Percentiles rank a stretch among this genome's conserved stretches.
These are phyloP conservation scores for Tylopilus cervinicoccineus DNA, from an alignment of 768 basidiomycete species.

Conservation along the genomic window DNA sequence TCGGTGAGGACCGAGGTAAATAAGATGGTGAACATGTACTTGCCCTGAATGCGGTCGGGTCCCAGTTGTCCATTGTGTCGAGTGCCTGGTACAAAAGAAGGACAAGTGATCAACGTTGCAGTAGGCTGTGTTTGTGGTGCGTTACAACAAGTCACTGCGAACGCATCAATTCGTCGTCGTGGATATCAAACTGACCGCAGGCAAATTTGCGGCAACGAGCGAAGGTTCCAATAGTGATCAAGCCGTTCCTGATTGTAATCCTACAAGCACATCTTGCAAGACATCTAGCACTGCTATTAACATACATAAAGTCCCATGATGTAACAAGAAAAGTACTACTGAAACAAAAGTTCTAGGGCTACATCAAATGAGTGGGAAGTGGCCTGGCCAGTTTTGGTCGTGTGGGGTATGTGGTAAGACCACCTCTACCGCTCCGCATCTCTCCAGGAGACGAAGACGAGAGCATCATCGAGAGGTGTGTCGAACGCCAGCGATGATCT, in stretches of 20 bases:
- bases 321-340: neutral
- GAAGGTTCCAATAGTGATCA: neutral
- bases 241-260: neutral
- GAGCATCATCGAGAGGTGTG: slow-evolving; percentile 20
- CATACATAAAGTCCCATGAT: neutral
- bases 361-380: slow-evolving; percentile 18
- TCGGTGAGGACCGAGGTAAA: neutral
- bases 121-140: neutral
- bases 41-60: slow-evolving; percentile 30
- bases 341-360: slow-evolving; percentile 10
- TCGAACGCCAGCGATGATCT: neutral
- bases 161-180: neutral
- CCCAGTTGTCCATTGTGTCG: slow-evolving; percentile 27
- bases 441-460: slow-evolving; percentile 9
- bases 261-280: neutral
- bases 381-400: slow-evolving; percentile 18
- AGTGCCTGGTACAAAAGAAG: neutral
- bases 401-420: slow-evolving; percentile 1
- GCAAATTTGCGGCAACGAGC: neutral
- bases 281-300: neutral
- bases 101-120: neutral
- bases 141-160: neutral
- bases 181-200: neutral
- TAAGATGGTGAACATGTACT: slow-evolving; percentile 1
- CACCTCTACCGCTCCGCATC: neutral